Percentiles rank a stretch among this genome's conserved stretches.
Conservation (phyloP, 352 stramenopile species). For the Halophytophthora batemanensis region DNA sequence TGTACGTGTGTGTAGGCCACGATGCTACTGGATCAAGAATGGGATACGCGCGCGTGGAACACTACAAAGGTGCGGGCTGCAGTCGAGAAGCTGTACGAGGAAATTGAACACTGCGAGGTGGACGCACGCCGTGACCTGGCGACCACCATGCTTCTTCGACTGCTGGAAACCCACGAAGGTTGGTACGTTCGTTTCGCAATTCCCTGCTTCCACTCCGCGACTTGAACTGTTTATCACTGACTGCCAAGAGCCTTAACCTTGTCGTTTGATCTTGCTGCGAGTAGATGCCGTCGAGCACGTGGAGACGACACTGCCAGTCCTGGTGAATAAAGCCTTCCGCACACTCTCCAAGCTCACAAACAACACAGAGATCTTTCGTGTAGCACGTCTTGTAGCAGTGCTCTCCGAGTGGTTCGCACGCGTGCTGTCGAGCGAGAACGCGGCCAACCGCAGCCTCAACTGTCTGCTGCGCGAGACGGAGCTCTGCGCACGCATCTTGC, state of each 20-base stretch:
- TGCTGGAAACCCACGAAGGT: constrained; percentile 71
- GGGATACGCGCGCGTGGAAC: constrained; percentile 73
- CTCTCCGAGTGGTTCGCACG: constrained; percentile 62
- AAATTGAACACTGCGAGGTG: constrained; percentile 52
- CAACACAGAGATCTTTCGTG: constrained; percentile 51
- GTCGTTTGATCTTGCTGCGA: neutral
- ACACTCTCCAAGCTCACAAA: constrained; percentile 58
- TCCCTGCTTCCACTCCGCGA: neutral
- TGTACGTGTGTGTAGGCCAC: constrained; percentile 34
- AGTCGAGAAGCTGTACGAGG: constrained; percentile 63
- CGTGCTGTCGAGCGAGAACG: constrained; percentile 63
- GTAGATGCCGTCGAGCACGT: constrained; percentile 58
- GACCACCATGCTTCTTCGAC: constrained; percentile 61
- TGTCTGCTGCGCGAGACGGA: constrained; percentile 64
- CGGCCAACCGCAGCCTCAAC: constrained; percentile 40
- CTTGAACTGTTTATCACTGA: neutral
- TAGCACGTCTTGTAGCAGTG: constrained; percentile 45
- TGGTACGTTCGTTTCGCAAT: constrained; percentile 10
- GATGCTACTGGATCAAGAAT: constrained; percentile 82
- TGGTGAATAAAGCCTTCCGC: constrained; percentile 75
- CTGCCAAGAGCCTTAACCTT: neutral
- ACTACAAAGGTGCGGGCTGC: constrained; percentile 50
- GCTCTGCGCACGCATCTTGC: constrained; percentile 63
- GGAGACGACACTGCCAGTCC: constrained; percentile 59
- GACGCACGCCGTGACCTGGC: constrained; percentile 45